Conservation (phyloP, 331 rosid genomes). For the Erythrophleum ivorense region DNA sequence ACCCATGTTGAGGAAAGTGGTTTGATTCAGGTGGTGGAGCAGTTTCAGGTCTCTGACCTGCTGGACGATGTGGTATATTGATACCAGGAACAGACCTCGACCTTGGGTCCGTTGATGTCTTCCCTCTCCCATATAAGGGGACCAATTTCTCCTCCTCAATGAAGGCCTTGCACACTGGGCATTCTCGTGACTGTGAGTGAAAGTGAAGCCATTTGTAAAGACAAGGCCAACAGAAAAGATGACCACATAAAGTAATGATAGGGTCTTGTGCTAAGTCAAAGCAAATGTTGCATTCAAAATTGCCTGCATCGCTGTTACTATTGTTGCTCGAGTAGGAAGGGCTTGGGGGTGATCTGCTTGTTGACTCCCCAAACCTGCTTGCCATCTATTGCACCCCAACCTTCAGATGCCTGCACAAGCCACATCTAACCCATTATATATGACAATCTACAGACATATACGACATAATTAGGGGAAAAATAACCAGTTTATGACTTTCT, state of each 20-base stretch:
- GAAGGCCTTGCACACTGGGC: constrained; percentile 82
- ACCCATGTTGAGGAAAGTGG: constrained; percentile 69
- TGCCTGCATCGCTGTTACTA: constrained; percentile 58
- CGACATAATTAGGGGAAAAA: neutral
- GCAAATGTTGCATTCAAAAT: constrained; percentile 87
- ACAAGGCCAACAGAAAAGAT: constrained; percentile 88
- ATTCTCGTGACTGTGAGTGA: constrained; percentile 71
- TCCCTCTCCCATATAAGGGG: constrained; percentile 81
- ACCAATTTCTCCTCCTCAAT: constrained; percentile 76
- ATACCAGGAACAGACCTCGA: constrained; percentile 68
- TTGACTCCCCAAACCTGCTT: constrained; percentile 69
- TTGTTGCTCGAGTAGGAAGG: constrained; percentile 56
- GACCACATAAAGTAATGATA: constrained; percentile 77
- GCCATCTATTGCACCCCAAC: constrained; percentile 52
- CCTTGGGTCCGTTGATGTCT: constrained; percentile 83
- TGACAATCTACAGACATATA: neutral
- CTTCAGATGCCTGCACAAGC: constrained; percentile 42
- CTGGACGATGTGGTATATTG: constrained; percentile 72
- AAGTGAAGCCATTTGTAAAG: constrained; percentile 82
- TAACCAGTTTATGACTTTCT: neutral
- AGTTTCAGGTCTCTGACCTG: constrained; percentile 92
- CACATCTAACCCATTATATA: constrained; percentile 8
- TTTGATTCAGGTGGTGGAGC: constrained; percentile 86
- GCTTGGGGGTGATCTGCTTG: constrained; percentile 61
- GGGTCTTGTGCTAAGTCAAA: constrained; percentile 87